Evolutionary conservation across 495 filamentous ascomycete species (phyloP), one percentile per base, ranked within the genome.

Genomic region (Aspergillus asperescens): DNA sequence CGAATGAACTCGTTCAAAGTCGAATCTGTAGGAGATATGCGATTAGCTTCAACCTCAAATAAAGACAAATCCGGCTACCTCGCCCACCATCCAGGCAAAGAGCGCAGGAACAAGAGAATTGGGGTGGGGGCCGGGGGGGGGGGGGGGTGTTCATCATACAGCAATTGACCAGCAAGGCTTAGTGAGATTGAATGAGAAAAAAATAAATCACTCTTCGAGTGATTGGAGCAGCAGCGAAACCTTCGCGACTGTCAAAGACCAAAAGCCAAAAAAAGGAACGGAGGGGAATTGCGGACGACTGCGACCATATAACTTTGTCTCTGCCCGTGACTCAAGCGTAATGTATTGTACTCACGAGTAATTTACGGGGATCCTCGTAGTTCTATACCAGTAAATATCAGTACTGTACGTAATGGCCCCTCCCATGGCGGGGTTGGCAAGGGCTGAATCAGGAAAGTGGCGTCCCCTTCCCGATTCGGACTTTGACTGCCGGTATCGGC

Each of bases 241-340:
- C 8, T 40, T 61, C 62, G 62, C 62, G 49, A 61, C 62, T 54
- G 62, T 64, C 62, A 64, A 61, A 61, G 51, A 61, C 58, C 53
- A 58, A 64, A 64, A 64, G 52, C 51, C 58, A 58, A 42, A 56
- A 60, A 60, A 61, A 60, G 52, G 50, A 52, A 58, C 58, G 55
- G 56, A 58, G 53, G 58, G 62, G 61, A 51, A 56, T 37, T 52
- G 52, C 53, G 54, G 56, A 39, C 28, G 54, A 38, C 22, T 42
- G 24, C 32, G 35, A 55, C 48, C 29, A 57, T 55, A 64, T 59
- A 57, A 27, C 28, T 40, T 24, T 15, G 20, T 15, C 24, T 9
- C 32, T 15, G 34, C 46, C 42, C 48, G 40, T 62, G 60, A 62
- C 56, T 62, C 56, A 54, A 15, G 22, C 24, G 8, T 46, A 50